A percentile compares a stretch with the other conserved stretches of the same genome.
These are phyloP conservation scores for Cladophialophora chaetospira DNA, from an alignment of 2,329 filamentous ascomycete species.

Conservation along the genomic window DNA sequence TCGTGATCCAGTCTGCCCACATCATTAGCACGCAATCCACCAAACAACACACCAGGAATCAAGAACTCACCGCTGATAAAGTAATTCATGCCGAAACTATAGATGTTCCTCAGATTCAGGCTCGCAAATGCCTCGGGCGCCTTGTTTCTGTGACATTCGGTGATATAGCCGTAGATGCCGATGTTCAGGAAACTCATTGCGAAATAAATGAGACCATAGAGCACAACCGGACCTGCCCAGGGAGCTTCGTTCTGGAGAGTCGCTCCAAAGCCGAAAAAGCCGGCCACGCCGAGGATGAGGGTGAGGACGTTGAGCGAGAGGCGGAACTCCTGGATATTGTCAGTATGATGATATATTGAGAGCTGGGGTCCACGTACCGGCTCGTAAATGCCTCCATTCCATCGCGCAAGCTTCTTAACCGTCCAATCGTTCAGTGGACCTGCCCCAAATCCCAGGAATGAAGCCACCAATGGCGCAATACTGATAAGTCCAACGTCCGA, in stretches of 20 bases:
- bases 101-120: conserved; percentile 37
- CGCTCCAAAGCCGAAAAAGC: conserved; percentile 46
- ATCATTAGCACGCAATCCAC: not conserved
- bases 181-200: conserved; percentile 30
- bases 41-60: not conserved
- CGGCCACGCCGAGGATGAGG: conserved; percentile 21
- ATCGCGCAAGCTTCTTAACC: conserved; percentile 42
- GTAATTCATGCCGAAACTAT: conserved; percentile 39
- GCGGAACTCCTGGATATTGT: conserved; percentile 37
- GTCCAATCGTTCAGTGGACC: conserved; percentile 38
- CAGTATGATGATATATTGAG: too few species aligned
- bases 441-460: conserved; percentile 20
- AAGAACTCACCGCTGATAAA: conserved; percentile 33
- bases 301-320: conserved; percentile 30
- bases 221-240: conserved; percentile 20
- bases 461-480: conserved; percentile 21
- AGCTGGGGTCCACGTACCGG: too few species aligned
- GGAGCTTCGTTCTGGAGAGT: conserved; percentile 19
- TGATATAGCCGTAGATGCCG: conserved; percentile 39
- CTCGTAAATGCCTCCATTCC: conserved; percentile 45
- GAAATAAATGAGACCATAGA: conserved; percentile 31
- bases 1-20: conserved; percentile 37
- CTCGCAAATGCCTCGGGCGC: conserved; percentile 38
- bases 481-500: conserved; percentile 33
- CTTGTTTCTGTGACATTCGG: conserved; percentile 40